phyloP scores from a whole-genome alignment of 768 basidiomycete genomes.

The Cytidiella melzeri region DNA sequence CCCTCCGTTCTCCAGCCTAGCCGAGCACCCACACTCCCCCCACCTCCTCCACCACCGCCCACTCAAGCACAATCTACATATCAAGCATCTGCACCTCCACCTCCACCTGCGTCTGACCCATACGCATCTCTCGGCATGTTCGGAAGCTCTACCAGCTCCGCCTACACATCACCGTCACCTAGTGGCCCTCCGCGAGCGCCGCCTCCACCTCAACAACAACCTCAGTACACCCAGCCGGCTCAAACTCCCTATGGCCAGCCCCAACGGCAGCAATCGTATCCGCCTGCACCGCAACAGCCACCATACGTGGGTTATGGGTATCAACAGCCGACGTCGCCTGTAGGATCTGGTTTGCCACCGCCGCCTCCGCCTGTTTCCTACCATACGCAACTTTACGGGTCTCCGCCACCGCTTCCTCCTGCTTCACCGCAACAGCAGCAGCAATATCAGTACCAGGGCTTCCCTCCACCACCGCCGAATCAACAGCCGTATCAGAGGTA shows the following conservation, averaged over 20 bases:
- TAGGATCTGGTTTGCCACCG: conserved; percentile 7
- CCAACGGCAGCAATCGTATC: conserved; percentile 17
- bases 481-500: conserved; percentile 15
- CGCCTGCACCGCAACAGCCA: conserved; percentile 16
- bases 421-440: background rate
- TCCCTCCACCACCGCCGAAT: conserved; percentile 5
- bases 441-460: background rate
- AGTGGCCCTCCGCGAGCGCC: conserved; percentile 12
- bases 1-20: conserved; percentile 11
- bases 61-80: conserved; percentile 14
- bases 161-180: conserved; percentile 10
- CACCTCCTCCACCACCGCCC: conserved; percentile 14
- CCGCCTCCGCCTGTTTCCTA: conserved; percentile 17
- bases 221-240: conserved; percentile 8
- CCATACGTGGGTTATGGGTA: conserved; percentile 10
- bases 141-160: conserved; percentile 7
- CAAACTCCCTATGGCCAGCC: conserved; percentile 14
- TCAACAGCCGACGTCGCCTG: conserved; percentile 8
- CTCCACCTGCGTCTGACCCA: conserved; percentile 17
- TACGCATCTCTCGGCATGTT: conserved; percentile 22
- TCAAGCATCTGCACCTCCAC: conserved; percentile 14
- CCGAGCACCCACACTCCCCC: conserved; percentile 14
- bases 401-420: conserved; percentile 1
- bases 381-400: conserved; percentile 12
- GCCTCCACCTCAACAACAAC: conserved; percentile 12